phyloP scores from a whole-genome alignment of 345 rosid genomes.

The Adansonia digitata region DNA sequence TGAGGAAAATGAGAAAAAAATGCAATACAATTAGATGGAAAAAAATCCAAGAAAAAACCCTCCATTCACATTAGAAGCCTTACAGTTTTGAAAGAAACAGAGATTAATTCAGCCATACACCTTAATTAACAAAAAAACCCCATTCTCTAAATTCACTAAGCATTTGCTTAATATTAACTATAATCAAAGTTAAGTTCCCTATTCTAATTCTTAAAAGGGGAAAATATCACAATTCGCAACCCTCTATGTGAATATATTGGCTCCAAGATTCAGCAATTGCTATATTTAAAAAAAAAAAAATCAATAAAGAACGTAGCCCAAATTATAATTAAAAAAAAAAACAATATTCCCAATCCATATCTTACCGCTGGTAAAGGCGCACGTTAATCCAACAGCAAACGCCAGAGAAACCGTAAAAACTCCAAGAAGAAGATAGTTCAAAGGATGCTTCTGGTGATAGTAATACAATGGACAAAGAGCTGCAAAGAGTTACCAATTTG shows the following conservation, averaged over 20 bases:
- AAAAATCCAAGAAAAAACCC: not conserved
- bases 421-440: slow-evolving; percentile 73
- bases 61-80: not conserved
- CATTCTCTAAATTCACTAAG: not conserved
- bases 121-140: not conserved
- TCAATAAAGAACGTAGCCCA: not conserved
- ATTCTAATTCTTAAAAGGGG: not conserved
- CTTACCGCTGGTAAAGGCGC: slow-evolving; percentile 74
- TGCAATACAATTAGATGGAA: not conserved
- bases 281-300: not conserved
- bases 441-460: slow-evolving; percentile 87
- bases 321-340: not conserved
- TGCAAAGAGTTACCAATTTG: slow-evolving; percentile 26
- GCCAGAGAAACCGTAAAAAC: slow-evolving; percentile 69
- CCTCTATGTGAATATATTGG: not conserved
- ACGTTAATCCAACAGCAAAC: slow-evolving; percentile 78
- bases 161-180: not conserved
- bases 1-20: not conserved
- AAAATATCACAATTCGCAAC: not conserved
- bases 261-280: not conserved
- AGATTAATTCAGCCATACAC: not conserved
- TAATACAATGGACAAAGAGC: slow-evolving; percentile 76
- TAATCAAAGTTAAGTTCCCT: not conserved
- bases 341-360: not conserved
- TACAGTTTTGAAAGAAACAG: not conserved